phyloP scores from a whole-genome alignment of 495 filamentous ascomycete species.

The Penicillium maclennaniae region DNA sequence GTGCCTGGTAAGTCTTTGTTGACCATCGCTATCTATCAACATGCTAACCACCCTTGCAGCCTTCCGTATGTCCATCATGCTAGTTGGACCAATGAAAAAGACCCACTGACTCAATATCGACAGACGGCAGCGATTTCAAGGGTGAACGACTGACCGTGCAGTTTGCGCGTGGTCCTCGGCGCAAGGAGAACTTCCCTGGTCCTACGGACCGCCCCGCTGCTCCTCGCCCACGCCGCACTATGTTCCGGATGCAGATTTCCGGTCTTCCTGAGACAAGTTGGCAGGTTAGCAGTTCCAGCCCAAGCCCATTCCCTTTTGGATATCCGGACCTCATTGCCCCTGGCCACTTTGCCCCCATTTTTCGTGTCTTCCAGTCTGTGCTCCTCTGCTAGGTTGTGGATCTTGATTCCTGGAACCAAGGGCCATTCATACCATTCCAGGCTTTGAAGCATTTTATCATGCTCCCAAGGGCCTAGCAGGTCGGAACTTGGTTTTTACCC shows the following conservation, averaged over 20 bases:
- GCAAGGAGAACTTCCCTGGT: slow-evolving; percentile 69
- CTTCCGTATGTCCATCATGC: slow-evolving; percentile 45
- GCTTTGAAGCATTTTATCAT: background rate
- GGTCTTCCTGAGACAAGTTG: slow-evolving; percentile 99
- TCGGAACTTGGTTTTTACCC: background rate
- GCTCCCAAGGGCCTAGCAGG: background rate
- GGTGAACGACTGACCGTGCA: slow-evolving; percentile 95
- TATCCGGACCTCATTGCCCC: slow-evolving; percentile 23
- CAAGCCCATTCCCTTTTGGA: slow-evolving; percentile 53
- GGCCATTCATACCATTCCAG: slow-evolving; percentile 2
- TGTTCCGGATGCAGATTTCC: slow-evolving; percentile 93
- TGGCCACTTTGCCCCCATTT: slow-evolving; percentile 13
- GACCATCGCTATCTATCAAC: background rate
- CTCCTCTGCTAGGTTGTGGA: slow-evolving; percentile 10
- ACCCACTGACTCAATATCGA: slow-evolving; percentile 9
- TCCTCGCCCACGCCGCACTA: slow-evolving; percentile 90
- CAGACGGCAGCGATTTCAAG: slow-evolving; percentile 97
- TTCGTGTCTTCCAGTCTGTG: slow-evolving; percentile 12
- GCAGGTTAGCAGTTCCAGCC: slow-evolving; percentile 85
- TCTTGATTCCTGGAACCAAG: slow-evolving; percentile 13
- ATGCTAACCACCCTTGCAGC: slow-evolving; percentile 32
- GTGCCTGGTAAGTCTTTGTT: slow-evolving; percentile 72
- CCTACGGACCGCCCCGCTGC: slow-evolving; percentile 64
- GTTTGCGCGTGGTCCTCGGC: slow-evolving; percentile 92
- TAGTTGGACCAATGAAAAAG: background rate